Conservation (phyloP, 192 early-diverging fungal genomes). For the Backusella mclennaniae region DNA sequence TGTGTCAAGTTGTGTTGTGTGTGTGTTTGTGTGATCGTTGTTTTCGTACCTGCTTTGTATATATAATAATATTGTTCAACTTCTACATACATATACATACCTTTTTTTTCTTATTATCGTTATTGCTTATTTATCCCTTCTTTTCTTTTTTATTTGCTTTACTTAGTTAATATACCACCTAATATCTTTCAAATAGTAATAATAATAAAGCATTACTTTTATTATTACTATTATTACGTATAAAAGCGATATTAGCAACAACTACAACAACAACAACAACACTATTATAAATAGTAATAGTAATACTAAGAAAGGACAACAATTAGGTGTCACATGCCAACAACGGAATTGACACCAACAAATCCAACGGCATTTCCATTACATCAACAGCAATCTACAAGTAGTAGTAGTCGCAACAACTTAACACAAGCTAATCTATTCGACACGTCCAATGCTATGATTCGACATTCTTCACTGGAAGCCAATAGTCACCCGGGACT, state of each 20-base stretch:
- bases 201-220: not conserved
- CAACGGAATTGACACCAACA: not conserved
- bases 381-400: not conserved
- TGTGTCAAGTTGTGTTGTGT: not conserved
- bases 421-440: not conserved
- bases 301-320: not conserved
- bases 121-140: not conserved
- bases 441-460: constrained; percentile 12
- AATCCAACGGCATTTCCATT: not conserved
- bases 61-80: not conserved
- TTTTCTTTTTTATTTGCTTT: not conserved
- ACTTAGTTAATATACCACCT: not conserved
- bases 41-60: not conserved
- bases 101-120: not conserved
- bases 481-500: constrained; percentile 2
- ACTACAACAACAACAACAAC: not conserved
- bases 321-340: constrained; percentile 1
- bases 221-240: not conserved
- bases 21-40: not conserved
- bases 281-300: not conserved
- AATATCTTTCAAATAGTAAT: not conserved
- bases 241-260: not conserved
- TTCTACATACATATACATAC: constrained; percentile 3
- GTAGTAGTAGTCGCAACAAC: not conserved
- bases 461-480: constrained; percentile 12